Percentiles rank a stretch among this genome's conserved stretches.
Evolutionary conservation across 2,329 filamentous ascomycete species (phyloP).

Genomic region (Aspergillus flavus): DNA sequence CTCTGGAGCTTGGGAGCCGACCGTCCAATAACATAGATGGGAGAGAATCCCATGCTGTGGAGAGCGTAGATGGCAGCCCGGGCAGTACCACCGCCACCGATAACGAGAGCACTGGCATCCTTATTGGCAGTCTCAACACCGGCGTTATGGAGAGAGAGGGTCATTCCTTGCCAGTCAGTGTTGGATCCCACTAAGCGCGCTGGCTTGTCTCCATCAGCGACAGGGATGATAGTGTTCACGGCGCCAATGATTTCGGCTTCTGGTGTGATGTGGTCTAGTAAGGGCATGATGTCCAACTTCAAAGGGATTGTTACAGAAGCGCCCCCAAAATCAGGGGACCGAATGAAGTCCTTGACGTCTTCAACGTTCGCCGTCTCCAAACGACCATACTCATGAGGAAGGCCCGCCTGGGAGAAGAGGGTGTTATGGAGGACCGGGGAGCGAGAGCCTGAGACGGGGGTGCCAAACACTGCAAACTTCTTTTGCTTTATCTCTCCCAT

Average conservation of each 20-base stretch:
- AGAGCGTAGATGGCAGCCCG: conserved; percentile 89
- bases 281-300: conserved; percentile 81
- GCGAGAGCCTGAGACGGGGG: conserved; percentile 77
- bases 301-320: conserved; percentile 95
- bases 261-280: conserved; percentile 77
- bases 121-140: conserved; percentile 57
- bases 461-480: conserved; percentile 86
- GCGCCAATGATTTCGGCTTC: conserved; percentile 84
- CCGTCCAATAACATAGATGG: conserved; percentile 85
- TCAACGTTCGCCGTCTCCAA: conserved; percentile 71
- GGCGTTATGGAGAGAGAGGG: conserved; percentile 71
- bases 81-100: conserved; percentile 90
- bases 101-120: conserved; percentile 68
- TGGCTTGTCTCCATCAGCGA: conserved; percentile 47
- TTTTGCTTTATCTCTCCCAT: conserved; percentile 76
- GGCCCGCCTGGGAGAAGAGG: conserved; percentile 73
- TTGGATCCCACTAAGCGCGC: conserved; percentile 77
- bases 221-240: conserved; percentile 86
- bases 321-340: conserved; percentile 77
- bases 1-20: conserved; percentile 67
- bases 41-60: conserved; percentile 77
- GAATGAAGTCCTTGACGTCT: conserved; percentile 67
- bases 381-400: conserved; percentile 80
- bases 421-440: conserved; percentile 90
- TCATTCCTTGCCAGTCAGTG: conserved; percentile 95